Base-by-base conservation (phyloP, 1,284 basidiomycete genomes). In the Trichosporon sp. region DNA sequence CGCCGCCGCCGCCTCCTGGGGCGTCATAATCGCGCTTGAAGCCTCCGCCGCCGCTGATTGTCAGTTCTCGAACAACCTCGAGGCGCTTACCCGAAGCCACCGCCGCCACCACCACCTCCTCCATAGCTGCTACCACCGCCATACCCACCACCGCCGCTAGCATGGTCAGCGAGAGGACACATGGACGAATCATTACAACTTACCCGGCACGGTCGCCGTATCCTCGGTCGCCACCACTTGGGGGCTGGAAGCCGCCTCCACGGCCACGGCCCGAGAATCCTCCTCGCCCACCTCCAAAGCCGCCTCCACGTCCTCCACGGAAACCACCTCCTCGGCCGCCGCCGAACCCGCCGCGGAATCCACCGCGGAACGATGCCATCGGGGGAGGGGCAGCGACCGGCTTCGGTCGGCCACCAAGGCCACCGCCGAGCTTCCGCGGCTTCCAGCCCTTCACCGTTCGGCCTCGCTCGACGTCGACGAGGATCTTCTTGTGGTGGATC, bases 371-470 rank as follows among this genome's bases (percentile, higher is more conserved):
- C 31, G 75, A 74, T 34, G 74, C 23, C 32, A 44, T 13, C 1
- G 65, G 47, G 9, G 63, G 51, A 3, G 66, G 51, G 11, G 72
- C 68, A 12, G 74, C 68, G 70, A 89, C 87, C 3, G 91, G 91
- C 82, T 97, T 97, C n/a, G 93, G 92, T 65, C 92, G 87, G 13
- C 96, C 97, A 23, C 97, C 97, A 27, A 99, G 87, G 0, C 97
- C 97, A 18, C 96, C 97, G 27, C 96, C 97, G 0, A 99, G 85
- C 68, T 95, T 89, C 70, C 92, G 91, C 5, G 97, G 97, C 80
- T 98, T 98, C 97, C 97, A 99, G 7, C 95, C 97, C 73, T 96
- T 90, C 31, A 99, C 97, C 1, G 97, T 99, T 64, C 96, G 89
- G 7, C 97, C 97, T 58, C 97, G 90, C 84, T 99, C 97, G 66